Conservation (phyloP, 78 protist species). For the Dictyostelium discoideum region DNA sequence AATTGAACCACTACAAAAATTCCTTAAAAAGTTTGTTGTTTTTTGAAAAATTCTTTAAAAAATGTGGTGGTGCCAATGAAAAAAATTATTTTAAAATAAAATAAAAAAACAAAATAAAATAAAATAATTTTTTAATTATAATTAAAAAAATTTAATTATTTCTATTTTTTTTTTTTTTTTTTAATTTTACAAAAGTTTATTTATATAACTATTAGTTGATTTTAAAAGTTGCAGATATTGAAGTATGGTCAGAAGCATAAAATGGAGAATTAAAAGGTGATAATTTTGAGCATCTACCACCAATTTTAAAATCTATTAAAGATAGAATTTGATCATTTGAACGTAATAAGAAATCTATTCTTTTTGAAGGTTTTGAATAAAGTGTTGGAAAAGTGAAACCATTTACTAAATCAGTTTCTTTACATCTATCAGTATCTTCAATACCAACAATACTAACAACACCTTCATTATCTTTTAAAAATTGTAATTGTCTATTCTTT, state of each 20-base stretch:
- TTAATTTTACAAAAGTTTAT: neutral
- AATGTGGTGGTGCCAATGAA: no score
- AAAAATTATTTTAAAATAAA: no score
- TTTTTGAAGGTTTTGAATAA: slow-evolving; percentile 2
- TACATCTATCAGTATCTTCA: neutral
- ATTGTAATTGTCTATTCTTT: neutral
- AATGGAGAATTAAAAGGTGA: neutral
- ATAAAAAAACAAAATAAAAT: no score
- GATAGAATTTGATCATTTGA: neutral
- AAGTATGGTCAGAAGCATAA: slow-evolving; percentile 46
- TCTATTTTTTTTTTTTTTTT: neutral
- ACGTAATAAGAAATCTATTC: slow-evolving; percentile 34
- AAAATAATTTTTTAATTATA: no score
- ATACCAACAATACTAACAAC: neutral
- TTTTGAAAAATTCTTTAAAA: no score
- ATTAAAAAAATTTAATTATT: no score
- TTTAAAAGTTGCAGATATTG: slow-evolving; percentile 7
- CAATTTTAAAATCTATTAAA: neutral
- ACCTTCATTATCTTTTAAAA: neutral
- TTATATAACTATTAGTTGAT: neutral
- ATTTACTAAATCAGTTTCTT: neutral
- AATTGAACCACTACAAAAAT: no score
- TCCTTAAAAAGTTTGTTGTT: no score
- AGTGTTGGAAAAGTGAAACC: slow-evolving; percentile 49
- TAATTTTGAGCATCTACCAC: neutral